Base-by-base conservation (phyloP, 306 rosid genomes). In the Vicia sativa region DNA sequence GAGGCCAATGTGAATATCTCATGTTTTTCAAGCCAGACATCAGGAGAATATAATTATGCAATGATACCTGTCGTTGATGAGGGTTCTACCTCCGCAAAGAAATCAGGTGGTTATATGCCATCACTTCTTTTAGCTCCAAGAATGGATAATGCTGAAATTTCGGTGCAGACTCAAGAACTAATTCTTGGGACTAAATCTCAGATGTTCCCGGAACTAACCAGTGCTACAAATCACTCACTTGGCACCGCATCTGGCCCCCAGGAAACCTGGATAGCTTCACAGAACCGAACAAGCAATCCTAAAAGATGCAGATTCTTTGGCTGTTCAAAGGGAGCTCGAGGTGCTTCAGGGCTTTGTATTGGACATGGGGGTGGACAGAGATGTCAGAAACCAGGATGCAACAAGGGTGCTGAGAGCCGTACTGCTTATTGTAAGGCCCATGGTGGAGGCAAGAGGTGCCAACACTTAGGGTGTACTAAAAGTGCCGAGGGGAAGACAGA, bases 291-390 rank as follows among this genome's bases (percentile, higher is more conserved):
- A 45, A 67, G 63, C 85, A 85, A 83, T 78, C 83, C 83, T 6
- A 91, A 89, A 80, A 85, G 81, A 77, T 91, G 97, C 84, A 87
- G 71, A 37, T 91, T 75, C 68, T 57, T 80, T 29, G 91, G 96
- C 55, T 91, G 97, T 44, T 54, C 72, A 34, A 91, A 89, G 80
- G 97, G 97, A 49, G 97, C 97, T 57, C 86, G 97, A 58, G 97
- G 97, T 71, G 95, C 91, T 71, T 80, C 99, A 6, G 99, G 99
- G 63, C 96, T 93, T 69, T 93, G 99, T 77, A 93, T 93, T 72
- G 97, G 97, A 53, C 99, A 93, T 70, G 99, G 99, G 42, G 99
- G 99, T 62, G 99, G 99, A 53, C 97, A 90, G 75, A 93, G 99
- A 84, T 93, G 99, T 78, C 95, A 87, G 73, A 93, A 90, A 81